These are phyloP conservation scores for Suillus cothurnatus DNA, from an alignment of 768 basidiomycete genomes.

Conservation along the genomic window DNA sequence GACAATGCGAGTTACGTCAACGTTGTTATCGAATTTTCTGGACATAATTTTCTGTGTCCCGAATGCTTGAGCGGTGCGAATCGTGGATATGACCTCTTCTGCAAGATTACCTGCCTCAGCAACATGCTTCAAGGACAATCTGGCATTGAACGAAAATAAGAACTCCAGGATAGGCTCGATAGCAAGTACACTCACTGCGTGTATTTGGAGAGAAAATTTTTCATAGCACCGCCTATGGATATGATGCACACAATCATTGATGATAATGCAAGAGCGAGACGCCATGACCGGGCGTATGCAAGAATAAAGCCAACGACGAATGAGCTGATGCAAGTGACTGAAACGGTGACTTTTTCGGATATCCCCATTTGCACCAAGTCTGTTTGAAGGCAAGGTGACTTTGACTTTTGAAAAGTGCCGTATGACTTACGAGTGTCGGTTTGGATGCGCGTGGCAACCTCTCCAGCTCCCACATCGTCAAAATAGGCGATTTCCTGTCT, in stretches of 20 bases:
- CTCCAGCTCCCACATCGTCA: constrained; percentile 50
- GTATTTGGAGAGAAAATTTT: constrained; percentile 35
- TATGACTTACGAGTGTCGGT: constrained; percentile 15
- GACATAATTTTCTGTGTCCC: constrained; percentile 48
- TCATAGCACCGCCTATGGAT: constrained; percentile 44
- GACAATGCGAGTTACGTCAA: constrained; percentile 36
- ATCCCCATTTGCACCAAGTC: constrained; percentile 57
- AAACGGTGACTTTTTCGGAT: constrained; percentile 51
- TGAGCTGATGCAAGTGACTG: constrained; percentile 38
- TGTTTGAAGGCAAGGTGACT: not conserved
- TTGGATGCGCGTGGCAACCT: constrained; percentile 57
- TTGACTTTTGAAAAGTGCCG: not conserved
- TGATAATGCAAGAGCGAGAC: constrained; percentile 51
- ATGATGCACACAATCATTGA: constrained; percentile 53
- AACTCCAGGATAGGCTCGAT: not conserved
- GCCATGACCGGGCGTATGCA: constrained; percentile 41
- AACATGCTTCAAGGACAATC: constrained; percentile 44
- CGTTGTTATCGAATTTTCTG: constrained; percentile 44
- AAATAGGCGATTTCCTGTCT: constrained; percentile 55
- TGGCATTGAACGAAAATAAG: constrained; percentile 9
- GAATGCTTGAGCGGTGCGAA: constrained; percentile 60
- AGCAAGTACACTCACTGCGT: constrained; percentile 20
- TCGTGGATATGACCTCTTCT: constrained; percentile 58
- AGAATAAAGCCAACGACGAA: constrained; percentile 54
- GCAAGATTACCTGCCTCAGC: constrained; percentile 53